Evolutionary conservation across 768 basidiomycete genomes (phyloP).

Genomic region (Pleurotus giganteus): DNA sequence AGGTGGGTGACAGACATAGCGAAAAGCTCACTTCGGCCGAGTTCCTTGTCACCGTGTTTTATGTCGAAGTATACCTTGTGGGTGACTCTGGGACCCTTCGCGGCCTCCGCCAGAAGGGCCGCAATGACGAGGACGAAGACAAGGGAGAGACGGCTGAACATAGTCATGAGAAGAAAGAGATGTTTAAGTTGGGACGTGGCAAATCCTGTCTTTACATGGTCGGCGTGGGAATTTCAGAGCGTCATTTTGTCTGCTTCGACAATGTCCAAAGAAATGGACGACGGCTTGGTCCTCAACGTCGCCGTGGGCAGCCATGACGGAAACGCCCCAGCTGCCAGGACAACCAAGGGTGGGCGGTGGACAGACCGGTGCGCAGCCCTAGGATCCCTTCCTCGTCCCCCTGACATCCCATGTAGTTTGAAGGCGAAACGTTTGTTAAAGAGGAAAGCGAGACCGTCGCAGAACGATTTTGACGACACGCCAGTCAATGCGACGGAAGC

Average conservation of each 20-base stretch:
- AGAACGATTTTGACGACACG: slow-evolving; percentile 18
- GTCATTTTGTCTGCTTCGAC: slow-evolving; percentile 6
- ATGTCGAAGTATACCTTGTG: slow-evolving; percentile 95
- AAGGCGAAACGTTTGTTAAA: slow-evolving; percentile 74
- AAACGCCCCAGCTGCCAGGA: slow-evolving; percentile 21
- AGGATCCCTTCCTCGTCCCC: too few relatives aligned
- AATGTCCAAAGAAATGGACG: slow-evolving; percentile 50
- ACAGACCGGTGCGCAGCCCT: slow-evolving; percentile 75
- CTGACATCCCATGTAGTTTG: slow-evolving; percentile 41
- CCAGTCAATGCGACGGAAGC: slow-evolving; percentile 21
- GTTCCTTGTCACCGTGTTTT: slow-evolving; percentile 81
- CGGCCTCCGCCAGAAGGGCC: slow-evolving; percentile 75
- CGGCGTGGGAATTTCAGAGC: slow-evolving; percentile 11
- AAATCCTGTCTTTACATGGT: not conserved
- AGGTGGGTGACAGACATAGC: slow-evolving; percentile 11
- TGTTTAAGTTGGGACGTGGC: slow-evolving; percentile 4
- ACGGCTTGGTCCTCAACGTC: slow-evolving; percentile 75
- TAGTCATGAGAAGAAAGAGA: slow-evolving; percentile 29
- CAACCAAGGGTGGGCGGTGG: slow-evolving; percentile 68
- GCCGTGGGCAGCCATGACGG: slow-evolving; percentile 34
- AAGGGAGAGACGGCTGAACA: slow-evolving; percentile 65
- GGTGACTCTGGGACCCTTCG: slow-evolving; percentile 87
- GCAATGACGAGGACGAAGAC: slow-evolving; percentile 61
- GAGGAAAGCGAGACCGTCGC: slow-evolving; percentile 47
- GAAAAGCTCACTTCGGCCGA: slow-evolving; percentile 69